These are phyloP conservation scores for Tolypocladium album DNA, from an alignment of 2,329 filamentous ascomycete species.

Conservation along the genomic window DNA sequence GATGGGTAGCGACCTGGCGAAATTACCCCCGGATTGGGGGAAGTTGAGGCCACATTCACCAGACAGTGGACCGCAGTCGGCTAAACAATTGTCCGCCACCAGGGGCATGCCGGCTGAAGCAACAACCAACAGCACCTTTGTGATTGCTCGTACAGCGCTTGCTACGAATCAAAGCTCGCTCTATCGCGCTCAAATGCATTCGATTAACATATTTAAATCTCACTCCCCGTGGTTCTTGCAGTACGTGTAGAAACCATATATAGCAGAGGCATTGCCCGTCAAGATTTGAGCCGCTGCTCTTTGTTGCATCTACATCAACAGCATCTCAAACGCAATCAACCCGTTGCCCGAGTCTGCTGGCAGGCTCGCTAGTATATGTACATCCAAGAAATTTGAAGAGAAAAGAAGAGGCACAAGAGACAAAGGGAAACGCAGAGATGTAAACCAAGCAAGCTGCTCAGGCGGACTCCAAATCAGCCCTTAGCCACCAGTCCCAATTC, in stretches of 20 bases:
- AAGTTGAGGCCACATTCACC: conserved; percentile 35
- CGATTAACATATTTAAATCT: too few species aligned
- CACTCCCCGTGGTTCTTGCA: conserved; percentile 11
- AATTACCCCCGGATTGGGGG: conserved; percentile 14
- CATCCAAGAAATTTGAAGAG: conserved; percentile 17
- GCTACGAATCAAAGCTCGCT: background rate
- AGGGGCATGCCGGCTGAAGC: background rate
- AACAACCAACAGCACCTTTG: background rate
- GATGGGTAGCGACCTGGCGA: conserved; percentile 13
- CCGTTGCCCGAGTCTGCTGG: conserved; percentile 16
- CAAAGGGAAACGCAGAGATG: conserved; percentile 19
- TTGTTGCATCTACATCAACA: conserved; percentile 3
- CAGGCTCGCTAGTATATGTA: conserved; percentile 23
- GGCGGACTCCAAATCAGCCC: background rate
- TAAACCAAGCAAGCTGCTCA: conserved; percentile 3
- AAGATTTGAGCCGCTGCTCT: conserved; percentile 14
- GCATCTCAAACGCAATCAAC: conserved; percentile 3
- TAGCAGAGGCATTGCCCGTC: conserved; percentile 12
- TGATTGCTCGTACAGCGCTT: background rate
- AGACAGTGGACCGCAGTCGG: conserved; percentile 19
- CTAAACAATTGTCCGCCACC: conserved; percentile 21
- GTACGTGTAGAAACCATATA: conserved; percentile 22
- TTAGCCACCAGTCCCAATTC: conserved; percentile 3
- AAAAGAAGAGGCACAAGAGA: conserved; percentile 11
- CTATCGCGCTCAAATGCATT: background rate